A percentile compares a stretch with the other conserved stretches of the same genome.
These are phyloP conservation scores for Skeletonema menzelii DNA, from an alignment of 108 stramenopile species.

Conservation along the genomic window DNA sequence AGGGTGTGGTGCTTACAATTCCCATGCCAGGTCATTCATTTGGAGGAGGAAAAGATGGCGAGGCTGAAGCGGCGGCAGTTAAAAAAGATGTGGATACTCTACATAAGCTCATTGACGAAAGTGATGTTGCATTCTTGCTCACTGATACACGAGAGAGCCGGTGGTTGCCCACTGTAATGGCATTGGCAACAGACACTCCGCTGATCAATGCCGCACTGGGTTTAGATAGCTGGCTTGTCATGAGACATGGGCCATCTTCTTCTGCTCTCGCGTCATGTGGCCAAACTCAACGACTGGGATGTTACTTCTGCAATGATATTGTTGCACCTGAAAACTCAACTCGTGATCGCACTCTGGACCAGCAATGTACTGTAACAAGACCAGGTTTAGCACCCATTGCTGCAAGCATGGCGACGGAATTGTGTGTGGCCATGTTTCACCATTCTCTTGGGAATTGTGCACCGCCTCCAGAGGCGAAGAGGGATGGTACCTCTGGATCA, in stretches of 20 bases:
- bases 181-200: conserved; percentile 82
- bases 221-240: conserved; percentile 96
- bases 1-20: conserved; percentile 84
- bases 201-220: conserved; percentile 97
- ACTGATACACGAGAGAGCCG: conserved; percentile 98
- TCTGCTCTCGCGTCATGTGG: conserved; percentile 5
- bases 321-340: conserved; percentile 96
- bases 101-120: conserved; percentile 67
- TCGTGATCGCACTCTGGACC: conserved; percentile 92
- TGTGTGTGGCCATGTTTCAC: conserved; percentile 93
- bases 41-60: conserved; percentile 46
- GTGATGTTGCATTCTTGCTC: conserved; percentile 93
- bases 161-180: conserved; percentile 98
- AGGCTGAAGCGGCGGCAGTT: conserved; percentile 58
- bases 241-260: conserved; percentile 87
- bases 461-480: conserved; percentile 44
- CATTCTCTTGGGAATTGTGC: conserved; percentile 75
- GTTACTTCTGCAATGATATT: conserved; percentile 99
- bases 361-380: conserved; percentile 99
- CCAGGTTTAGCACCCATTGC: conserved; percentile 98
- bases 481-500: conserved; percentile 3
- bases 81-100: conserved; percentile 64
- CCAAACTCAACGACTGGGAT: conserved; percentile 76
- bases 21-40: conserved; percentile 99
- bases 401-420: conserved; percentile 91